Evolutionary conservation across 139 green algal genomes (phyloP).

Genomic region (Chlamydomonas sphaeroides): DNA sequence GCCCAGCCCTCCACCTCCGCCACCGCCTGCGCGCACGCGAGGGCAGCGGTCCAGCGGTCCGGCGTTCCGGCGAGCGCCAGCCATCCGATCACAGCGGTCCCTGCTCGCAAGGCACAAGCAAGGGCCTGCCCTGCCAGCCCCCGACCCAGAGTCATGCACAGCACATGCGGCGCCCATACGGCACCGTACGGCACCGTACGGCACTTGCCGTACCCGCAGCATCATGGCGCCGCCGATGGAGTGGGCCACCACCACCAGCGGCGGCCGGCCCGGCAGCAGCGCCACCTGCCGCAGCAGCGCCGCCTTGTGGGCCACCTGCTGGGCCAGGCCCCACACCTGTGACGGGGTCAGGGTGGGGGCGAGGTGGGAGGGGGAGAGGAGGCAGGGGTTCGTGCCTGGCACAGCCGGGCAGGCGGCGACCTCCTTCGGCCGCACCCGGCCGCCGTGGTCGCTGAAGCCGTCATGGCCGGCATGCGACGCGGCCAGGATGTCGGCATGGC

Average conservation of each 20-base stretch:
- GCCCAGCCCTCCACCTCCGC: not conserved
- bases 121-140: too few relatives aligned
- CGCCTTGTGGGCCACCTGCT: constrained; percentile 44
- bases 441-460: not conserved
- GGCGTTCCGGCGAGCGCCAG: too few relatives aligned
- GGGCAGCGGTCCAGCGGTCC: too few relatives aligned
- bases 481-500: constrained; percentile 3
- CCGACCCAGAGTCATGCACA: too few relatives aligned
- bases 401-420: too few relatives aligned
- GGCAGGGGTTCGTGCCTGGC: too few relatives aligned
- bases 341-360: not conserved
- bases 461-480: constrained; percentile 26
- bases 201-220: not conserved
- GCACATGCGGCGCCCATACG: too few relatives aligned
- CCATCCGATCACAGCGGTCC: too few relatives aligned
- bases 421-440: not conserved
- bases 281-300: constrained; percentile 26
- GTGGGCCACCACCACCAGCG: constrained; percentile 35
- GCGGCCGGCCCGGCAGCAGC: constrained; percentile 29
- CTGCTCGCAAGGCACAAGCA: too few relatives aligned
- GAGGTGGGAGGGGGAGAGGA: too few relatives aligned
- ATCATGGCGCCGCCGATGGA: constrained; percentile 40
- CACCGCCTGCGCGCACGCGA: not conserved
- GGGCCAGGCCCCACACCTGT: constrained; percentile 17
- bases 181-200: too few relatives aligned